Evolutionary conservation across 2,329 filamentous ascomycete genomes (phyloP).

Genomic region (Botrytis porri): DNA sequence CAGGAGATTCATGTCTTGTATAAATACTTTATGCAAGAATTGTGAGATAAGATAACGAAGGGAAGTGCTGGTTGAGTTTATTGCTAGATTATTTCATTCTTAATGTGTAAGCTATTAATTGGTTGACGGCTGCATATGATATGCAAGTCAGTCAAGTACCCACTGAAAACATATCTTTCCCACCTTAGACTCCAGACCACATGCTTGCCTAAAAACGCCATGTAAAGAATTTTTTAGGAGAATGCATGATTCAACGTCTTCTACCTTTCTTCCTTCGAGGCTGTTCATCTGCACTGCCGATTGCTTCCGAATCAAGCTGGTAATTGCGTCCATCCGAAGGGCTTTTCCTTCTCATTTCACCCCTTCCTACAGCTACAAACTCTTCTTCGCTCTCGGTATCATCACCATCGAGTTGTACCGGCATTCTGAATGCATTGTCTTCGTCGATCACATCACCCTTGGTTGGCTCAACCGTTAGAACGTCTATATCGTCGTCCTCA

Average conservation of each 20-base stretch:
- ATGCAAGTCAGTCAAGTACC: conserved; percentile 19
- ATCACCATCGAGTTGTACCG: conserved; percentile 86
- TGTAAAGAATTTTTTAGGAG: neutral
- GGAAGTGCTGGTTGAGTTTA: conserved; percentile 4
- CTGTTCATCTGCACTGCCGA: conserved; percentile 42
- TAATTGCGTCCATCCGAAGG: conserved; percentile 70
- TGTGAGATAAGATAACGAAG: conserved; percentile 19
- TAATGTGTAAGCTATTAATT: conserved; percentile 22
- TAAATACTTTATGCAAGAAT: conserved; percentile 2
- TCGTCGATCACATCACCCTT: conserved; percentile 58
- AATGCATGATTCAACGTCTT: conserved; percentile 22
- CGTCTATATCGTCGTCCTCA: conserved; percentile 92
- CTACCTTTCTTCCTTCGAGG: conserved; percentile 28
- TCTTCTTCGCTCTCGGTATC: conserved; percentile 97
- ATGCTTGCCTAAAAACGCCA: neutral
- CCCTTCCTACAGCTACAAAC: conserved; percentile 63
- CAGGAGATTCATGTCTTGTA: neutral
- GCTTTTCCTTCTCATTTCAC: conserved; percentile 85
- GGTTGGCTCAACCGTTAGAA: conserved; percentile 70
- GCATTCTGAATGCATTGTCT: conserved; percentile 75
- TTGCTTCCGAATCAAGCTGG: conserved; percentile 54
- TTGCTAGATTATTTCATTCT: conserved; percentile 12
- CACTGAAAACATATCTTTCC: conserved; percentile 6
- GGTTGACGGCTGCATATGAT: conserved; percentile 15
- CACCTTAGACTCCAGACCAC: conserved; percentile 7